Evolutionary conservation across 2,329 filamentous ascomycete genomes (phyloP), one percentile per base, ranked within the genome.

Genomic region (Apiospora hydei): DNA sequence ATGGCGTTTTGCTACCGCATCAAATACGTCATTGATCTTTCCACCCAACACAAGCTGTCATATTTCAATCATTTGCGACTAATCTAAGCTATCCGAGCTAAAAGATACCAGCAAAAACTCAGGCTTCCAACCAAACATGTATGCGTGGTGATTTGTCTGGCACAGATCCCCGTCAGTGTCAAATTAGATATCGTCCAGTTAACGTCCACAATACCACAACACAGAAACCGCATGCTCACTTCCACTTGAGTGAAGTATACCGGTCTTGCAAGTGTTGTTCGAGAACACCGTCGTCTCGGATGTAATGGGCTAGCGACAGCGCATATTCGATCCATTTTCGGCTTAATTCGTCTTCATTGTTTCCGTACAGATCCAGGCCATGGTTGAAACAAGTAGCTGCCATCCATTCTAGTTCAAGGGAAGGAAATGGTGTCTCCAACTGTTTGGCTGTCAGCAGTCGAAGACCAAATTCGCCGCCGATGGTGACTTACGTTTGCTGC

Each of bases 321-420:
- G 92, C 90, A 76, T 88, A 87, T 8, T 88, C 84, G 1, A 89
- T 88, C 92, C 93, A 95, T 47, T 81, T 79, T 74, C 85, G 87
- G 67, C 90, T 91, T 1, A 82, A 80, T 5, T 84, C 84, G 71
- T 89, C 86, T 34, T 92, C 85, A 1, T 86, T 84, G 1, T 82
- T 83, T 16, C 87, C 85, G 76, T 89, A 90, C n/a, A 89, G 85
- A 76, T 95, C 92, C 6, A 94, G 84, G 0, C 88, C 91, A 73
- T 91, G 90, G 75, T 95, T 95, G 80, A 93, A 94, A 0, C 88
- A 84, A 7, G 87, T 89, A 0, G 89, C 88, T 0, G 90, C 89
- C n/a, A 96, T 87, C 92, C 93, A 96, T 77, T 94, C 91, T 0
- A 95, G 82, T 78, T 96, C 94, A 4, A 88, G 86, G 0, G 83